Evolutionary conservation across 1,284 basidiomycete genomes (phyloP), one percentile per base, ranked within the genome.

Genomic region (Cutaneotrichosporon dermatis): DNA sequence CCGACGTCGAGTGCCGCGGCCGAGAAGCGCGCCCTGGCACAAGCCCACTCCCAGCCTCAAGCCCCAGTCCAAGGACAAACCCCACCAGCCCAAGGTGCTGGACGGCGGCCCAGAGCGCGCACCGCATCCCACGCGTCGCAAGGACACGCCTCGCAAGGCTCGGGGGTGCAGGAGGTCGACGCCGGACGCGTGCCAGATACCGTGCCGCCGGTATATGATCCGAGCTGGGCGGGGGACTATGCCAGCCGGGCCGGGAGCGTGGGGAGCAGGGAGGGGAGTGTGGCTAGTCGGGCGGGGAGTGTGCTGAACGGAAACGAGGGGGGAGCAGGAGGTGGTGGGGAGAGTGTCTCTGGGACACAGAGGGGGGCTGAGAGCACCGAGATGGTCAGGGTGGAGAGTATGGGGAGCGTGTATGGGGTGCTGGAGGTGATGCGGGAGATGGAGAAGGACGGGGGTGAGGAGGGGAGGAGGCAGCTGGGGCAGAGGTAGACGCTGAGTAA

Each of bases 151-250:
- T 13, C 13, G 2, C 35, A 25, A 6, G 6, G 46, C 6, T 13
- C 25, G 6, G 15, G 34, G 11, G 33, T 44, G 10, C 56, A 57
- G 50, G 50, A 57, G 43, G 25, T 36, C 33, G 56, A 57, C 36
- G 56, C 56, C 2, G 56, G 56, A 1, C 49, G 40, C 4, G 15
- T 57, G 35, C n/a, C 43, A 2, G 53, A 54, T 37, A 57, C 50
- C 7, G 16, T 57, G 3, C 56, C 56, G 9, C 56, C 56, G 7
- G 6, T 9, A 6, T 57, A 52, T 12, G 56, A 57, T 34, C 56
- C 56, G 1, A 46, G 35, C 16, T 57, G 56, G 56, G 56, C 56
- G 44, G 54, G 54, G 4, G 45, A 48, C 45, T 51, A 39, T 25
- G 37, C 46, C 7, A 49, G 46, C 46, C 34, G 33, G 12, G 9